phyloP scores from a whole-genome alignment of 2,329 filamentous ascomycete genomes.

The Curvularia verruculosa region DNA sequence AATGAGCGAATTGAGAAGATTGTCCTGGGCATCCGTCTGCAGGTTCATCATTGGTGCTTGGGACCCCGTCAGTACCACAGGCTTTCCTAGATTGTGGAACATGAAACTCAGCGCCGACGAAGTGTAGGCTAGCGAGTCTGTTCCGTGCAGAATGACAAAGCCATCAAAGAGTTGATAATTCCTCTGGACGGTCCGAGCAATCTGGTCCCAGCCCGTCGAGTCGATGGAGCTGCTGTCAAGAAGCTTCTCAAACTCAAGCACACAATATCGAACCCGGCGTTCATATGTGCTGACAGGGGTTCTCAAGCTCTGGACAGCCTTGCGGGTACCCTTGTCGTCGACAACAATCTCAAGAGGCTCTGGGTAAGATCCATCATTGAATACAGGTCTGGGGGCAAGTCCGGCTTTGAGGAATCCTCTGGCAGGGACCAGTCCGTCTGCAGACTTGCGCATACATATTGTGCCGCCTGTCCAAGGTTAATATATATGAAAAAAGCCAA shows the following conservation, averaged over 20 bases:
- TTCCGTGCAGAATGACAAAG: conserved; percentile 89
- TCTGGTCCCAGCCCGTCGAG: conserved; percentile 82
- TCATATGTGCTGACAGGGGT: conserved; percentile 82
- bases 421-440: conserved; percentile 76
- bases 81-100: conserved; percentile 88
- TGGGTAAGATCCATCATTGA: conserved; percentile 76
- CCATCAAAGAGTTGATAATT: conserved; percentile 91
- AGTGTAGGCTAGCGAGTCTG: conserved; percentile 85
- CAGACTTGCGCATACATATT: conserved; percentile 88
- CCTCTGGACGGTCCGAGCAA: conserved; percentile 76
- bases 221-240: conserved; percentile 92
- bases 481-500: background rate
- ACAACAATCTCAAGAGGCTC: conserved; percentile 62
- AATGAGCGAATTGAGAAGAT: conserved; percentile 84
- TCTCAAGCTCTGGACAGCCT: conserved; percentile 70
- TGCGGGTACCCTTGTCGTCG: conserved; percentile 55
- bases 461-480: conserved; percentile 62
- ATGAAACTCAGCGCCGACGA: conserved; percentile 92
- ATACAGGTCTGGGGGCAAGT: conserved; percentile 80
- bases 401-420: conserved; percentile 79
- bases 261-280: conserved; percentile 80
- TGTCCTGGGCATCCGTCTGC: conserved; percentile 90
- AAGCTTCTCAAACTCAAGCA: conserved; percentile 82
- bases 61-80: conserved; percentile 77
- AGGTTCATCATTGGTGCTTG: conserved; percentile 84